Percentiles rank a stretch among this genome's conserved stretches.
These are phyloP conservation scores for Tolypocladium guangdongense DNA, from an alignment of 2,329 filamentous ascomycete genomes.

Conservation along the genomic window DNA sequence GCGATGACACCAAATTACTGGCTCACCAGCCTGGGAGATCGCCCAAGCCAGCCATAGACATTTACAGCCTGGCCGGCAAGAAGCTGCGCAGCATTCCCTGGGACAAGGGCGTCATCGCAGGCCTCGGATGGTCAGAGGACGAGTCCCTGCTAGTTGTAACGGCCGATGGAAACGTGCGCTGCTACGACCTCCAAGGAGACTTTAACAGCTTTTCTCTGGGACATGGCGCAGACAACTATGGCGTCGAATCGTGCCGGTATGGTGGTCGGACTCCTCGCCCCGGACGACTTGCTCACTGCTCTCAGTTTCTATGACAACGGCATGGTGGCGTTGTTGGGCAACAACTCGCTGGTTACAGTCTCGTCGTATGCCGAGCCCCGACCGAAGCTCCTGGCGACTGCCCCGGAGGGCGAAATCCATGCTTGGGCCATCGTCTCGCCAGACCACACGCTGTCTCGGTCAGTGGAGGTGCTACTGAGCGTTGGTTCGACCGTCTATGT, in stretches of 20 bases:
- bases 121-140: constrained; percentile 92
- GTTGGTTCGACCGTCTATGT: constrained; percentile 77
- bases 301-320: constrained; percentile 70
- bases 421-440: constrained; percentile 88
- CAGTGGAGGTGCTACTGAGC: constrained; percentile 84
- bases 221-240: constrained; percentile 77
- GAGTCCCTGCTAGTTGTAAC: constrained; percentile 85
- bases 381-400: constrained; percentile 67
- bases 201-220: constrained; percentile 92
- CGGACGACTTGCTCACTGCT: not conserved
- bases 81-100: constrained; percentile 77
- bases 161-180: constrained; percentile 79
- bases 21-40: constrained; percentile 62
- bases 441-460: constrained; percentile 77
- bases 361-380: constrained; percentile 83
- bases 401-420: constrained; percentile 68
- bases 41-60: constrained; percentile 76
- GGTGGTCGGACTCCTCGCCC: not conserved
- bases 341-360: constrained; percentile 82
- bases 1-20: constrained; percentile 76
- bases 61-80: constrained; percentile 89
- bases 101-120: constrained; percentile 81
- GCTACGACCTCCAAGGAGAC: constrained; percentile 87
- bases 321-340: constrained; percentile 84
- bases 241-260: constrained; percentile 70